These are phyloP conservation scores for Gossypium lobatum DNA, from an alignment of 441 rosid species.

Conservation along the genomic window DNA sequence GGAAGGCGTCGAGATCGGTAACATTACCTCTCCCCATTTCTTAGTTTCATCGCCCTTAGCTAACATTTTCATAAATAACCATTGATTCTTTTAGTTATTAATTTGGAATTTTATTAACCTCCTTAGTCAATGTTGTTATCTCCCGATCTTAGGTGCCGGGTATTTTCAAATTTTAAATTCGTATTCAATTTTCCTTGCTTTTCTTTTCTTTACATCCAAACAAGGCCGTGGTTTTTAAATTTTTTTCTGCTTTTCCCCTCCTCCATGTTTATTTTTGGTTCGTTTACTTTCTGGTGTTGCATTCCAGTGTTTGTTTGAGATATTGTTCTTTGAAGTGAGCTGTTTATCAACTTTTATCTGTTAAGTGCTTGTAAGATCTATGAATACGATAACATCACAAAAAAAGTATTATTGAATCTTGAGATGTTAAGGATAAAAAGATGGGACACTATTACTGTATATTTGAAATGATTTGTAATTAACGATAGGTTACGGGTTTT, in stretches of 20 bases:
- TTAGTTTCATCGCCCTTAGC: background rate
- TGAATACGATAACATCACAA: background rate
- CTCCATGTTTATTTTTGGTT: background rate
- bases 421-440: conserved; percentile 10
- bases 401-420: background rate
- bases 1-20: conserved; percentile 39
- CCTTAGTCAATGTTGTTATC: background rate
- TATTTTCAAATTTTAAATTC: background rate
- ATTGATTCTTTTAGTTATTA: background rate
- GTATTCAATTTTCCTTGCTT: background rate
- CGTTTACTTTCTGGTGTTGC: conserved; percentile 13
- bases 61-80: background rate
- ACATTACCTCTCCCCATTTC: conserved; percentile 7
- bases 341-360: background rate
- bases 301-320: conserved; percentile 21
- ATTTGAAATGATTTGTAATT: background rate
- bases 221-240: background rate
- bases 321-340: conserved; percentile 5
- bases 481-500: background rate
- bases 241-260: background rate
- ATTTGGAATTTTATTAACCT: background rate
- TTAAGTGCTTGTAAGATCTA: background rate
- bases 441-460: background rate
- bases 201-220: background rate
- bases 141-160: background rate